Evolutionary conservation across 208 protist genomes (phyloP).

Genomic region (Vickermania spadyakhi): DNA sequence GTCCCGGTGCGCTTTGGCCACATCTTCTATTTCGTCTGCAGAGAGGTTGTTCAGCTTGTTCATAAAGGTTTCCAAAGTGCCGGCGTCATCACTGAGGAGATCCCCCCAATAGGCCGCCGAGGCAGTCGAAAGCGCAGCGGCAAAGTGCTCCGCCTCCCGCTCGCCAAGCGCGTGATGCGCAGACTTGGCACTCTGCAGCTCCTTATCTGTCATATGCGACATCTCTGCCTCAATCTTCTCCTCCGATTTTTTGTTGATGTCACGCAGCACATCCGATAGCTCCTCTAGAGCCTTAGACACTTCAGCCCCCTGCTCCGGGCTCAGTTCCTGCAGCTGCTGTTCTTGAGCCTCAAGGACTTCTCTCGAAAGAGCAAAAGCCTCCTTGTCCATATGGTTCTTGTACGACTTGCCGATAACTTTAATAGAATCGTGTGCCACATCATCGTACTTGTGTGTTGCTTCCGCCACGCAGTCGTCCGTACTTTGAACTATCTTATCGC

Average conservation of each 20-base stretch:
- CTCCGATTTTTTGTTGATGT: neutral
- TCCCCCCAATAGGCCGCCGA: neutral
- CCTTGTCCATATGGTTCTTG: neutral
- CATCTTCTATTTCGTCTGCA: neutral
- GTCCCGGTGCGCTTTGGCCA: neutral
- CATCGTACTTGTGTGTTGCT: neutral
- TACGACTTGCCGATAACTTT: neutral
- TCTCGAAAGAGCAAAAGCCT: neutral
- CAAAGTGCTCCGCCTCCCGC: neutral
- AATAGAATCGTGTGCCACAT: neutral
- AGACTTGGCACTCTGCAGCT: neutral
- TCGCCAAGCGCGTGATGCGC: neutral
- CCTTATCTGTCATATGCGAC: neutral
- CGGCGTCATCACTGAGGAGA: neutral
- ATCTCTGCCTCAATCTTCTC: neutral
- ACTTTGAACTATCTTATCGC: neutral
- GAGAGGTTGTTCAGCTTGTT: constrained; percentile 1
- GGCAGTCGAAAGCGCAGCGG: neutral
- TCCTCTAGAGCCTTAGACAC: neutral
- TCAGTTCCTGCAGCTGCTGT: neutral
- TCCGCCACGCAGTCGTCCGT: neutral
- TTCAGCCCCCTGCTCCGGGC: neutral
- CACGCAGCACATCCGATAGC: neutral
- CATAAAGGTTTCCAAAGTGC: neutral
- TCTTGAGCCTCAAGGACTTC: neutral